Base-by-base conservation (phyloP, 2,329 filamentous ascomycete species). In the Raffaelea albimanens region DNA sequence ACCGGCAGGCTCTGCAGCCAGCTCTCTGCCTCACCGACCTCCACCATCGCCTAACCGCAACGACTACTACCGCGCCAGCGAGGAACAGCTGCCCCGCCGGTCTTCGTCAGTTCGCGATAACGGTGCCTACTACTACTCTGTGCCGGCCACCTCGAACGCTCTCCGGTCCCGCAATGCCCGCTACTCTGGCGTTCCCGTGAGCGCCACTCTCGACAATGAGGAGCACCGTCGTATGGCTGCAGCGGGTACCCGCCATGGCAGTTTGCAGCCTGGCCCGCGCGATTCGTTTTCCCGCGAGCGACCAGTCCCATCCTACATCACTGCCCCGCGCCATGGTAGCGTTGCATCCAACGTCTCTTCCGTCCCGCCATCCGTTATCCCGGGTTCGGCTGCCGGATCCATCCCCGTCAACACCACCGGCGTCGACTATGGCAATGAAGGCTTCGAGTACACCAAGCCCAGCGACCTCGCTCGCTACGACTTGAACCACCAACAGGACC, bases 371-470 rank as follows among this genome's bases (percentile, higher is more conserved):
- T 42, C 25, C 22, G 18, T 20, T 10, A 14, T 45, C 7, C n/a
- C 40, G 16, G 40, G 41, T 4, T 50, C 51, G 2, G 41, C 45
- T 18, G 45, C 46, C 25, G 43, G 36, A 21, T 44, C 46, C 36
- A 20, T 21, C 9, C 10, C 38, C 9, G 63, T n/a, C n/a, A n/a
- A n/a, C n/a, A n/a, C 25, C 13, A 13, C 25, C 25, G 25, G 7
- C 25, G 14, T 73, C 40, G 73, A 76, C 52, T 79, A 78, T 52
- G 75, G 73, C 13, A 73, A 76, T 25, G 73, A 80, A 42, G 78
- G 73, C 9, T 83, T 77, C 55, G 76, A 80, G 55, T 83, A 83
- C 56, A 82, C 79, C 9, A 81, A 78, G 50, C 77, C 78, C 14
- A 72, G 75, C 52, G 78, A 82, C 46, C 59, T 83, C 44, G 78